Conservation (phyloP, 2,329 filamentous ascomycete genomes). For the Lachnellula cervina region DNA sequence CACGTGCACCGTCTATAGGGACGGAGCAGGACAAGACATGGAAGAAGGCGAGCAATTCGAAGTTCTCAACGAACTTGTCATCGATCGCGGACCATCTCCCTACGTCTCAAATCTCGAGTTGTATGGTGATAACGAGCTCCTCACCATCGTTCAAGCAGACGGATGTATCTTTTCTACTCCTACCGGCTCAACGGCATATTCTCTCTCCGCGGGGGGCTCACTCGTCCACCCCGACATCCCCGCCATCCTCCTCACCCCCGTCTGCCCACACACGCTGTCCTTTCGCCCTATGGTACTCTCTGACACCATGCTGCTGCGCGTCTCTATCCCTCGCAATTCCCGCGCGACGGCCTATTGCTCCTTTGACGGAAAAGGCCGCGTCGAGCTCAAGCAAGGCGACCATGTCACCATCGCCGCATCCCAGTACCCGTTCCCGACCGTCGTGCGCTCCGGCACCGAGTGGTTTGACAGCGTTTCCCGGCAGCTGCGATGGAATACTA, state of each 20-base stretch:
- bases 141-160: constrained; percentile 94
- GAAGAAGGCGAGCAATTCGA: constrained; percentile 95
- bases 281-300: constrained; percentile 98
- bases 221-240: constrained; percentile 96
- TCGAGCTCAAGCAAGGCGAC: constrained; percentile 89
- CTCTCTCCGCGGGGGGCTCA: constrained; percentile 88
- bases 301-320: constrained; percentile 86
- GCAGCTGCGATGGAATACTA: constrained; percentile 90
- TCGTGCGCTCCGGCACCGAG: constrained; percentile 81
- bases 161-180: constrained; percentile 97
- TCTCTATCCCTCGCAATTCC: constrained; percentile 77
- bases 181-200: constrained; percentile 92
- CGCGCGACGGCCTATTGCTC: constrained; percentile 94
- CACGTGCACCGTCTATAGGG: constrained; percentile 92
- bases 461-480: constrained; percentile 96
- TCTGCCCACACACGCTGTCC: constrained; percentile 93
- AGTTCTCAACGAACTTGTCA: constrained; percentile 96
- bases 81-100: constrained; percentile 91
- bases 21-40: constrained; percentile 57
- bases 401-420: constrained; percentile 94
- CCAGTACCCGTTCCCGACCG: constrained; percentile 95
- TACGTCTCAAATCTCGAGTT: constrained; percentile 97
- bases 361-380: constrained; percentile 93
- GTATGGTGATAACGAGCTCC: constrained; percentile 88
- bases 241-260: constrained; percentile 91